These are phyloP conservation scores for Hamigera avellanea DNA, from an alignment of 495 filamentous ascomycete species.

Conservation along the genomic window DNA sequence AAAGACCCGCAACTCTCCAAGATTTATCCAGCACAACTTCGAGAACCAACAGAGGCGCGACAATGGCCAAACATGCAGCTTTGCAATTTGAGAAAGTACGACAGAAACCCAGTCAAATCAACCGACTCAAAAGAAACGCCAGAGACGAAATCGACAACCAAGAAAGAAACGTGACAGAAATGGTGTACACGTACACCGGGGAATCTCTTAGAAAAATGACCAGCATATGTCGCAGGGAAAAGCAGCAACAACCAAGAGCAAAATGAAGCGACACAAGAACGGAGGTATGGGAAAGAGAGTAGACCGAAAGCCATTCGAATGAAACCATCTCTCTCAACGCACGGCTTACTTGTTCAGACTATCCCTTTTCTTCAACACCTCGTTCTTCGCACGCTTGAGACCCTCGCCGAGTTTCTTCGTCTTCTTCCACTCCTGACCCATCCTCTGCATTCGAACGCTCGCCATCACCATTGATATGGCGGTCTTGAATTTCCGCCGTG, in stretches of 20 bases:
- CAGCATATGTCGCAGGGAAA: neutral
- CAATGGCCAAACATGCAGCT: too few relatives aligned
- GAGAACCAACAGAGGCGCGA: too few relatives aligned
- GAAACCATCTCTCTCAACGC: too few relatives aligned
- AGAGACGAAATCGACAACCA: neutral
- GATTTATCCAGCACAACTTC: too few relatives aligned
- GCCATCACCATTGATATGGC: slow-evolving; percentile 44
- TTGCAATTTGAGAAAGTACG: too few relatives aligned
- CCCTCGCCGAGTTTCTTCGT: slow-evolving; percentile 35
- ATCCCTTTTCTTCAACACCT: slow-evolving; percentile 31
- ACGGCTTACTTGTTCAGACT: slow-evolving; percentile 11
- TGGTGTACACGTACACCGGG: slow-evolving; percentile 1
- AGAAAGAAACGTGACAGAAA: slow-evolving; percentile 1
- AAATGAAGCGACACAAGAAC: too few relatives aligned
- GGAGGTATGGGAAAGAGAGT: too few relatives aligned
- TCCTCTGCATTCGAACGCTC: slow-evolving; percentile 39
- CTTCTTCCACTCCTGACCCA: slow-evolving; percentile 40
- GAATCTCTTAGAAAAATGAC: slow-evolving; percentile 4
- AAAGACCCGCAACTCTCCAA: too few relatives aligned
- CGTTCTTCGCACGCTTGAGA: slow-evolving; percentile 32
- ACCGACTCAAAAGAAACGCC: neutral
- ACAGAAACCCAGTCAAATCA: too few relatives aligned
- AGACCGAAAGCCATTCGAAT: too few relatives aligned
- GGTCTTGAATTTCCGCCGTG: slow-evolving; percentile 35
- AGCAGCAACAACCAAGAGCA: too few relatives aligned